Evolutionary conservation across 176 grass and related monocot species (phyloP).

Genomic region (Bolboschoenus planiculmis): DNA sequence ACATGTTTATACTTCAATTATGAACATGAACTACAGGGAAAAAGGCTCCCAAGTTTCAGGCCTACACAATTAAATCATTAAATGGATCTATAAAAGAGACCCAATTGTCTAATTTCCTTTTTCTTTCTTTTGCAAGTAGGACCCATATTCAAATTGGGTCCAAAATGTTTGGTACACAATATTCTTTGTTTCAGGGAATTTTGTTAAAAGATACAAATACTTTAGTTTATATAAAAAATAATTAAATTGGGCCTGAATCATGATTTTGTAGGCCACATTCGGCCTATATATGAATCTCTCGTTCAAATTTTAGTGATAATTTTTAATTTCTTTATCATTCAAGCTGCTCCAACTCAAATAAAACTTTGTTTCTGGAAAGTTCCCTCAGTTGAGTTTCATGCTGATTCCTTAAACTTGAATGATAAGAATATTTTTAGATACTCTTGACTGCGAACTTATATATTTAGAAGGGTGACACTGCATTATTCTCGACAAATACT

Average conservation of each 20-base stretch:
- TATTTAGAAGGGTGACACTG: too few relatives aligned
- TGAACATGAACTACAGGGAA: too few relatives aligned
- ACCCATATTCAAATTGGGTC: background rate
- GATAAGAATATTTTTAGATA: too few relatives aligned
- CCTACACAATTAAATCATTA: too few relatives aligned
- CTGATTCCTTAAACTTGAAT: background rate
- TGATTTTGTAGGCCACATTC: background rate
- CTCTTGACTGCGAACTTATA: too few relatives aligned
- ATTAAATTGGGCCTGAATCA: background rate
- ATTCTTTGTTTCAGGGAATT: background rate
- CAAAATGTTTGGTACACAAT: background rate
- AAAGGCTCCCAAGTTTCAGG: too few relatives aligned
- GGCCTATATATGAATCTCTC: background rate
- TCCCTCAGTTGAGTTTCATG: background rate
- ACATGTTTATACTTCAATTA: too few relatives aligned
- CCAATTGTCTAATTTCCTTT: background rate
- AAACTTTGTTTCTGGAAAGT: too few relatives aligned
- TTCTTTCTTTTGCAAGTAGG: background rate
- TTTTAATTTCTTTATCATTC: background rate
- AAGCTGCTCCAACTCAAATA: too few relatives aligned
- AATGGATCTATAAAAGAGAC: too few relatives aligned
- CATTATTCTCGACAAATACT: too few relatives aligned
- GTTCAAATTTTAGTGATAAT: background rate
- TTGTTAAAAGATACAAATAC: too few relatives aligned
- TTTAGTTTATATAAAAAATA: background rate